Evolutionary conservation across 106 monocot species (phyloP).

Genomic region (Ottelia alismoides): DNA sequence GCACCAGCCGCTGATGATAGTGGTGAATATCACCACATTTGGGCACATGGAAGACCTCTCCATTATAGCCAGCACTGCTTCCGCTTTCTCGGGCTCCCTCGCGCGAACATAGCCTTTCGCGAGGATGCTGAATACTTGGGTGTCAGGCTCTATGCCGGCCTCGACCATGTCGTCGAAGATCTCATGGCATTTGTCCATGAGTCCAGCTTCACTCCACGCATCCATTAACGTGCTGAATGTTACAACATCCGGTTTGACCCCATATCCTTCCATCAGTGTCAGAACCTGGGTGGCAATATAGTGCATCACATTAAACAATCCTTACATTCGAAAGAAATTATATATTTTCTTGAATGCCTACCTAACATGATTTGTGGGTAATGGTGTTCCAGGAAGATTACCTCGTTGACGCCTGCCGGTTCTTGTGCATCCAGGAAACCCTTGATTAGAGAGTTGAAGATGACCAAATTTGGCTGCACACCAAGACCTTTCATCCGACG

Average conservation of each 20-base stretch:
- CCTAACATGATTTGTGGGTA: too few relatives aligned
- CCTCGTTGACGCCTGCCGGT: constrained; percentile 54
- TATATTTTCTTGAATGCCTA: too few relatives aligned
- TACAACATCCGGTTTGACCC: constrained; percentile 73
- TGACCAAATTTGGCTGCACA: constrained; percentile 47
- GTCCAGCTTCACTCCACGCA: constrained; percentile 62
- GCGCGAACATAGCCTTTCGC: constrained; percentile 70
- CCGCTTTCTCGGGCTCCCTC: constrained; percentile 51
- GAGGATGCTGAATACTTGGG: constrained; percentile 64
- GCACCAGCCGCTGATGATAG: constrained; percentile 82
- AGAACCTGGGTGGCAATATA: too few relatives aligned
- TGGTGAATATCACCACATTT: constrained; percentile 75
- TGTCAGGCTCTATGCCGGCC: constrained; percentile 60
- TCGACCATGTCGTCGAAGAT: too few relatives aligned
- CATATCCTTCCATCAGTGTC: constrained; percentile 47
- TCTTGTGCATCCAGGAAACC: constrained; percentile 70
- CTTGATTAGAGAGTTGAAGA: constrained; percentile 82
- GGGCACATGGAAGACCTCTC: constrained; percentile 28
- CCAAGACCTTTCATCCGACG: constrained; percentile 47
- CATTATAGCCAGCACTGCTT: constrained; percentile 50
- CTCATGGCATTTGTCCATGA: constrained; percentile 61
- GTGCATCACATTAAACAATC: too few relatives aligned
- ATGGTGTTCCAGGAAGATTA: constrained; percentile 32
- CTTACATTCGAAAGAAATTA: too few relatives aligned
- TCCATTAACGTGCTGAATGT: constrained; percentile 89